Base-by-base conservation (phyloP, 2,329 filamentous ascomycete genomes). In the Bipolaris zeicola region DNA sequence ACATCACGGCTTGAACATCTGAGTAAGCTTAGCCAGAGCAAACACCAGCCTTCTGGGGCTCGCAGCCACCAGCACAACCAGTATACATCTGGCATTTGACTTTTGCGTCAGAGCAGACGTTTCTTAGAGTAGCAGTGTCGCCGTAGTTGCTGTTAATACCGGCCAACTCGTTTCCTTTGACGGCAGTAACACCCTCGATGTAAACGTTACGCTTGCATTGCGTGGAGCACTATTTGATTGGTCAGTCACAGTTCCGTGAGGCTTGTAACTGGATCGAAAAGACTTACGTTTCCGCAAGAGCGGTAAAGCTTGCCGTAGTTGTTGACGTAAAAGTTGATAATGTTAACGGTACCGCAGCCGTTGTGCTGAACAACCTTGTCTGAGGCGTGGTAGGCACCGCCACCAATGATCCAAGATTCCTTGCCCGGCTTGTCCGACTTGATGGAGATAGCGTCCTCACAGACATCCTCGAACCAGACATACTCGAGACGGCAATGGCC, bases 101-200 rank as follows among this genome's bases (percentile, higher is more conserved):
- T 49, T 62, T 64, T 10, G 62, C 60, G 49, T 66, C 62, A 31
- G 63, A 31, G 52, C 69, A 71, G 20, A 67, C 64, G 48, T 71
- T 67, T 62, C 64, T 70, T 39, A 76, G 64, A 34, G 69, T 78
- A 58, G 78, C 79, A 2, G 78, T 80, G 62, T 81, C 80, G 14
- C 78, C 79, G 58, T 78, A 82, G 75, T 82, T 82, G 46, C 70
- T 73, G 72, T 82, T 82, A 65, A 82, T 81, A 36, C 80, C 79
- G 57, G 74, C 79, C 18, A 80, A 71, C 51, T 73, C 71, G 36
- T 79, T 79, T 51, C 73, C 67, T n/a, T 72, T 66, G 42, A 75
- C 74, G 37, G 77, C 77, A 6, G 71, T 72, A 43, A 78, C 67
- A 52, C 76, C 76, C 60, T 78, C 69, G 24, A 82, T 73, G 58